These are phyloP conservation scores for Lentinula detonsa DNA, from an alignment of 768 basidiomycete genomes.

Conservation along the genomic window DNA sequence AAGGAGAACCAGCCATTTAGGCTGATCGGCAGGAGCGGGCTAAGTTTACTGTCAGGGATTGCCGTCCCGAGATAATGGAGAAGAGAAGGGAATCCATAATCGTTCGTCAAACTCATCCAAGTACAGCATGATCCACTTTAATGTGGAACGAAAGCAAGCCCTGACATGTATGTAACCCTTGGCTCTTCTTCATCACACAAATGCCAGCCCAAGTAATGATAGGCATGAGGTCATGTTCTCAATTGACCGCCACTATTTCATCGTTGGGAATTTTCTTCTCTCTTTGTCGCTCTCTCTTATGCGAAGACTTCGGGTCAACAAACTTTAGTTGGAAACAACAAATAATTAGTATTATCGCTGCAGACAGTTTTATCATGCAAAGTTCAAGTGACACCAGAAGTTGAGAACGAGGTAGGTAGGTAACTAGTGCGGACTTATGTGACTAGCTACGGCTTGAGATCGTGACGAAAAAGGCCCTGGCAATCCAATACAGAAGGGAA, in stretches of 20 bases:
- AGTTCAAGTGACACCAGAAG: not conserved
- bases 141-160: not conserved
- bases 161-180: not conserved
- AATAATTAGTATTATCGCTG: not conserved
- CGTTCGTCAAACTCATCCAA: not conserved
- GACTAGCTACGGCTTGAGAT: not conserved
- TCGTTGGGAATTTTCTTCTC: not conserved
- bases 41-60: not conserved
- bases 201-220: not conserved
- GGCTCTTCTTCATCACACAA: not conserved
- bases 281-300: not conserved
- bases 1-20: not conserved
- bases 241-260: not conserved
- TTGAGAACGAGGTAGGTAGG: not conserved
- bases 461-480: not conserved
- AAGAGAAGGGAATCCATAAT: not conserved
- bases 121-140: not conserved
- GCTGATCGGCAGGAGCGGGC: not conserved
- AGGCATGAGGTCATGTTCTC: not conserved
- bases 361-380: not conserved
- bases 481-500: not conserved
- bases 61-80: not conserved
- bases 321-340: not conserved
- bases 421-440: not conserved
- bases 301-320: conserved; percentile 1